Conservation (phyloP, 352 stramenopile species). For the Phytophthora litchii region DNA sequence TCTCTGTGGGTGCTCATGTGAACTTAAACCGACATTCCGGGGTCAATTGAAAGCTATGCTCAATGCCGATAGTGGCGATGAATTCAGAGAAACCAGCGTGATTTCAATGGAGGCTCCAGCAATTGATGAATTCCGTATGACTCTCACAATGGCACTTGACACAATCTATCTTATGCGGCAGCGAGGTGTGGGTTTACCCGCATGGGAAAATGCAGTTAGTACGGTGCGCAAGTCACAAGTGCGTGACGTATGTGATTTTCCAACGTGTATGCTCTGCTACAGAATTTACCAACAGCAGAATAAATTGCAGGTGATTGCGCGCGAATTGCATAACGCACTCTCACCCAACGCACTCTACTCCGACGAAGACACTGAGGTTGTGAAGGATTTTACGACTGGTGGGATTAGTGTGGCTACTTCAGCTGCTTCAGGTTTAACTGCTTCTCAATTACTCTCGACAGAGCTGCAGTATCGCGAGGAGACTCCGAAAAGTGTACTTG, state of each 20-base stretch:
- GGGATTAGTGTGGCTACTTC: constrained; percentile 24
- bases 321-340: constrained; percentile 42
- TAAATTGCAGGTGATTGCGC: constrained; percentile 47
- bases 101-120: constrained; percentile 26
- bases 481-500: constrained; percentile 20
- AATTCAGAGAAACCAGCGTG: constrained; percentile 7
- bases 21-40: constrained; percentile 45
- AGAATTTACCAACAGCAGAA: constrained; percentile 77
- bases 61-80: constrained; percentile 26
- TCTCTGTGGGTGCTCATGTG: constrained; percentile 62
- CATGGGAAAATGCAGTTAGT: constrained; percentile 69
- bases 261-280: constrained; percentile 79
- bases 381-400: not conserved
- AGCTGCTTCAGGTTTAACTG: constrained; percentile 14
- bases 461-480: constrained; percentile 18
- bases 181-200: constrained; percentile 50
- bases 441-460: constrained; percentile 21
- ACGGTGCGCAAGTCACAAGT: constrained; percentile 40
- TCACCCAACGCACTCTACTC: constrained; percentile 2
- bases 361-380: constrained; percentile 1
- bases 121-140: constrained; percentile 72
- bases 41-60: constrained; percentile 49
- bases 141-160: constrained; percentile 75
- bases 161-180: constrained; percentile 74
- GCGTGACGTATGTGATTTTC: constrained; percentile 54